Percentiles rank a stretch among this genome's conserved stretches.
Conservation (phyloP, 306 rosid genomes). For the Trifolium subterraneum region DNA sequence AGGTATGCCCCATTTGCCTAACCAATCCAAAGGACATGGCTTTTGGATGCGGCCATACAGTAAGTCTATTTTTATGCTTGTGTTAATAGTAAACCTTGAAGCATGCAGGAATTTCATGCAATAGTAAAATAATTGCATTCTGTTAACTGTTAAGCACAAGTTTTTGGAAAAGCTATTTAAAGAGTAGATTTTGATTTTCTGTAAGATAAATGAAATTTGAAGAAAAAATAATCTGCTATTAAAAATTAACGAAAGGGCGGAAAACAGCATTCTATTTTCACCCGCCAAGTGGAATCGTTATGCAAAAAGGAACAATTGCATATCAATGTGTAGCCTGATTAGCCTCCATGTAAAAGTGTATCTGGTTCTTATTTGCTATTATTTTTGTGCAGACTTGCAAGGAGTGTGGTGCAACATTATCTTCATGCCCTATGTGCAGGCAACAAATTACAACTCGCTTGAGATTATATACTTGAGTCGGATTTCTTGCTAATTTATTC, state of each 20-base stretch:
- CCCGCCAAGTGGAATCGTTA: not conserved
- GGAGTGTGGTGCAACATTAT: conserved; percentile 75
- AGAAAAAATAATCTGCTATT: too few relatives aligned
- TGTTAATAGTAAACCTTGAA: not conserved
- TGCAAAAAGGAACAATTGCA: conserved; percentile 1
- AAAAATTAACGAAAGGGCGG: not conserved
- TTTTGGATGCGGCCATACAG: conserved; percentile 95
- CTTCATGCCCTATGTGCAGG: conserved; percentile 81
- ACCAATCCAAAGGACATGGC: conserved; percentile 96
- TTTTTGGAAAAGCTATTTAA: not conserved
- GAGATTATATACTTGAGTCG: conserved; percentile 62
- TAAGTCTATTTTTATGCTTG: conserved; percentile 49
- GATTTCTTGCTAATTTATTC: not conserved
- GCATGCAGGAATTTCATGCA: not conserved
- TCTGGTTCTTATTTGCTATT: conserved; percentile 2
- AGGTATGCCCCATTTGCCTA: conserved; percentile 93
- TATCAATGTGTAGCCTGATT: not conserved
- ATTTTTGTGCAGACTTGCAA: conserved; percentile 72
- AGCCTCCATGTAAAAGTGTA: conserved; percentile 12
- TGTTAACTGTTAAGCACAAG: not conserved
- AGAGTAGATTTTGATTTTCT: not conserved
- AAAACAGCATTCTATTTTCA: conserved; percentile 1
- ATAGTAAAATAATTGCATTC: not conserved
- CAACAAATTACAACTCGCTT: conserved; percentile 77
- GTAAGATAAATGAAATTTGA: not conserved